Evolutionary conservation across 495 filamentous ascomycete species (phyloP).

Genomic region (Podospora conica): DNA sequence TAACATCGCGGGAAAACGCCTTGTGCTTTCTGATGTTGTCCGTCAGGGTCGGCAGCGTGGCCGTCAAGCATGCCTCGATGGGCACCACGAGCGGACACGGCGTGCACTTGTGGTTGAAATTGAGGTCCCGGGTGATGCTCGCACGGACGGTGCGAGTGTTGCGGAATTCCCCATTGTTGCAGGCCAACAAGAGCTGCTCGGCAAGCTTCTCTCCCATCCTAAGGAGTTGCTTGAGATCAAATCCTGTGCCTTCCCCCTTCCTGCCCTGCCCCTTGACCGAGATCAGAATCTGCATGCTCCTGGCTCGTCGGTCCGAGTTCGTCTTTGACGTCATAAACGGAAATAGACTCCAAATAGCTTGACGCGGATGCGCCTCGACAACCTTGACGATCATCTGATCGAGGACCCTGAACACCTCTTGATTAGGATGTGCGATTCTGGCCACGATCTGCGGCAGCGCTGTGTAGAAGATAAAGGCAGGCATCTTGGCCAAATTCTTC

Average conservation of each 20-base stretch:
- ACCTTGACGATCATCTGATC: slow-evolving; percentile 75
- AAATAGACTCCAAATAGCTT: slow-evolving; percentile 89
- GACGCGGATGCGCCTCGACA: slow-evolving; percentile 71
- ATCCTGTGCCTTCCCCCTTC: slow-evolving; percentile 30
- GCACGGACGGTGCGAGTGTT: slow-evolving; percentile 58
- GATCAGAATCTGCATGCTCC: slow-evolving; percentile 48
- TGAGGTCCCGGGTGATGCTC: slow-evolving; percentile 65
- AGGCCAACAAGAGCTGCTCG: slow-evolving; percentile 74
- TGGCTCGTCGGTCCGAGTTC: slow-evolving; percentile 45
- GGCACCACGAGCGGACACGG: slow-evolving; percentile 84
- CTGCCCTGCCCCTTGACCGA: slow-evolving; percentile 31
- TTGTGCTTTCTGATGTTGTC: slow-evolving; percentile 67
- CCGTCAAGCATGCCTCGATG: slow-evolving; percentile 74
- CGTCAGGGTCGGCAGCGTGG: slow-evolving; percentile 69
- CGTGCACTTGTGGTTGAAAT: slow-evolving; percentile 76
- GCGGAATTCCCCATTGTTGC: slow-evolving; percentile 65
- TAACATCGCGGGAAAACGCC: slow-evolving; percentile 63
- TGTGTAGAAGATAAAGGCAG: slow-evolving; percentile 87
- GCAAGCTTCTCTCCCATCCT: slow-evolving; percentile 74
- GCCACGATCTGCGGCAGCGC: slow-evolving; percentile 88
- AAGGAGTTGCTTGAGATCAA: slow-evolving; percentile 63
- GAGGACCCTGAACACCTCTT: slow-evolving; percentile 65
- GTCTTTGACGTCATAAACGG: slow-evolving; percentile 58
- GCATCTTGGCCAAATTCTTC: slow-evolving; percentile 67
- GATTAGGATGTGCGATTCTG: slow-evolving; percentile 79